These are phyloP conservation scores for Schoenoplectus tabernaemontani DNA, from an alignment of 202 grass and related monocot genomes.

Conservation along the genomic window DNA sequence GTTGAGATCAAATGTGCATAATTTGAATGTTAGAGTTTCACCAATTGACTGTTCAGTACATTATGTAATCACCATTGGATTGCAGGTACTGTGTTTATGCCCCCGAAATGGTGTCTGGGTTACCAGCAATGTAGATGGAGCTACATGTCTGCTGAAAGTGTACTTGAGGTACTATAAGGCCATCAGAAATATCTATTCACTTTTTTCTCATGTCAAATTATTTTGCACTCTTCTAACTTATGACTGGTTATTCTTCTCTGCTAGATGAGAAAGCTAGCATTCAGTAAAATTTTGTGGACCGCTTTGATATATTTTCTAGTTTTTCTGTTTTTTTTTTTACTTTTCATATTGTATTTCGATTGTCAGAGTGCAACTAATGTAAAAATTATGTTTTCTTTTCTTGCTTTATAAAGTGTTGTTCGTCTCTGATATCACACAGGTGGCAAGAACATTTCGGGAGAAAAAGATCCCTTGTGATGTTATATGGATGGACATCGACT, in stretches of 20 bases:
- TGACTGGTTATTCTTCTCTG: background rate
- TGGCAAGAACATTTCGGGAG: constrained; percentile 79
- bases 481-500: constrained; percentile 98
- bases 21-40: constrained; percentile 12
- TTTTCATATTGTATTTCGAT: background rate
- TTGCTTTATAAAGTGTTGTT: background rate
- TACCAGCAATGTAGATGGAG: constrained; percentile 99
- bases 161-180: constrained; percentile 55
- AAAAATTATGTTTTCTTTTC: constrained; percentile 6
- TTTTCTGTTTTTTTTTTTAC: background rate
- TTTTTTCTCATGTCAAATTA: background rate
- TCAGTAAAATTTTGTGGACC: background rate
- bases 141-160: constrained; percentile 82
- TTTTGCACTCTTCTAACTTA: background rate
- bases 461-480: constrained; percentile 97
- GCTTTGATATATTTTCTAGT: background rate
- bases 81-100: constrained; percentile 86
- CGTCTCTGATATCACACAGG: constrained; percentile 33
- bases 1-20: background rate
- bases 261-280: background rate
- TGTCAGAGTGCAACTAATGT: background rate
- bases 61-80: background rate
- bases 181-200: background rate
- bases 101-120: constrained; percentile 90
- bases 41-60: background rate